A percentile compares a stretch with the other conserved stretches of the same genome.
phyloP scores from a whole-genome alignment of 1,284 basidiomycete genomes.

The Apiotrichum siamense region DNA sequence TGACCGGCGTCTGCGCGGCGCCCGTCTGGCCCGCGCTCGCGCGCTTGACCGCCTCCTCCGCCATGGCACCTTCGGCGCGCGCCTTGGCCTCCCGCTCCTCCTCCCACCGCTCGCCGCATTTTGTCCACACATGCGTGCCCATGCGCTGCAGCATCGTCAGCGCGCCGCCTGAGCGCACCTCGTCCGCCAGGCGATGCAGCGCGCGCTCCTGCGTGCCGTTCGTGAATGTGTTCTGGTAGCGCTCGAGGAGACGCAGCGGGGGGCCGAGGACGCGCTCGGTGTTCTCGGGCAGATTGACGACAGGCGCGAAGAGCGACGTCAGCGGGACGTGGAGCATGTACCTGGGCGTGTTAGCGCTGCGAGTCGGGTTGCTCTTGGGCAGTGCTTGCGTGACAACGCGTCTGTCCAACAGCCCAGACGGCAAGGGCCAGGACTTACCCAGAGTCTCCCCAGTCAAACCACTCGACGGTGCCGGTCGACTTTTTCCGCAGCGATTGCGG shows the following conservation, averaged over 20 bases:
- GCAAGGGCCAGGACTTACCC: too few species aligned
- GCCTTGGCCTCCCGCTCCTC: neutral
- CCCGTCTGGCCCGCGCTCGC: too few species aligned
- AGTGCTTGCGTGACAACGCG: too few species aligned
- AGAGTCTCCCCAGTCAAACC: conserved; percentile 36
- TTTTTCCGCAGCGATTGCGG: conserved; percentile 10
- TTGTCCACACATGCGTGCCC: neutral
- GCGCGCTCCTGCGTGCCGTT: conserved; percentile 29
- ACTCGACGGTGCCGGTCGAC: conserved; percentile 21
- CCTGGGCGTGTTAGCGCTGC: conserved; percentile 18
- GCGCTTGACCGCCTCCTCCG: too few species aligned
- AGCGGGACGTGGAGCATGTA: conserved; percentile 35
- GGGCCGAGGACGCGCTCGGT: conserved; percentile 24
- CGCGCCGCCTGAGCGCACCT: conserved; percentile 18
- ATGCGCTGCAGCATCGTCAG: conserved; percentile 25
- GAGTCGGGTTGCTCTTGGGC: too few species aligned
- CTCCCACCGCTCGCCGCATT: conserved; percentile 1
- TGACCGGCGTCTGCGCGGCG: too few species aligned
- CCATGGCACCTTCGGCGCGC: too few species aligned
- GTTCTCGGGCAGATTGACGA: conserved; percentile 21
- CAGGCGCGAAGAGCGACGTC: conserved; percentile 30
- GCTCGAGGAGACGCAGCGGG: conserved; percentile 20
- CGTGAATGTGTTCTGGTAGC: conserved; percentile 24
- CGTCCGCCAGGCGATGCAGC: neutral
- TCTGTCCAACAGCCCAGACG: too few species aligned